Evolutionary conservation across 2,329 filamentous ascomycete genomes (phyloP), one percentile per base, ranked within the genome.

Genomic region (Zymoseptoria passerinii): DNA sequence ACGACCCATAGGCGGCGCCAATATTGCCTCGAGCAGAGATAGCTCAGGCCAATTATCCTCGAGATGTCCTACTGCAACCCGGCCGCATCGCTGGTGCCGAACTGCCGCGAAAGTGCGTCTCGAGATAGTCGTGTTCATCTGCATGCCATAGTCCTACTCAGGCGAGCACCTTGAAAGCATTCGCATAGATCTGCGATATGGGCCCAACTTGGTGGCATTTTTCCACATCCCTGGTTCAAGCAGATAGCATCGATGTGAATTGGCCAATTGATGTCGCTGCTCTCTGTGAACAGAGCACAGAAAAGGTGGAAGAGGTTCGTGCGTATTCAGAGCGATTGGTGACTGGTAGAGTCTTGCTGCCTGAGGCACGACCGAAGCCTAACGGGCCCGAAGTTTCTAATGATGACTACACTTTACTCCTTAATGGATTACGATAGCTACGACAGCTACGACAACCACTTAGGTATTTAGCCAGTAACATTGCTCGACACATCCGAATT

Each of bases 221-320:
- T 27, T 56, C 55, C 7, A 28, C 28, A n/a, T 56, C 51, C 27
- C 20, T 56, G 49, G 49, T 56, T 44, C 48, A 56, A 23, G 20
- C 49, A 56, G 8, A 56, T 52, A 3, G 55, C 55, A 48, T 56
- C 49, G 20, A 53, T 53, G 20, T 28, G 29, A n/a, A 53, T 53
- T 51, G 40, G 53, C 23, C 19, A 16, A 16, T 28, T 18, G 5
- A 55, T 50, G 18, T 27, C 44, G 28, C 10, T 8, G 28, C 10
- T 8, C 16, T 40, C 28, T 9, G 2, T 20, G n/a, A 23, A 29
- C 23, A 35, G 18, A 44, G n/a, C 16, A 16, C 4, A 56, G 56
- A 9, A 19, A 28, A n/a, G n/a, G 8, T 27, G 28, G 18, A 44
- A 57, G 16, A 53, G 35, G 50, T 53, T 53, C 40, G 23, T 58